These are phyloP conservation scores for Tricholoma hemisulphureum DNA, from an alignment of 768 basidiomycete species.

Conservation along the genomic window DNA sequence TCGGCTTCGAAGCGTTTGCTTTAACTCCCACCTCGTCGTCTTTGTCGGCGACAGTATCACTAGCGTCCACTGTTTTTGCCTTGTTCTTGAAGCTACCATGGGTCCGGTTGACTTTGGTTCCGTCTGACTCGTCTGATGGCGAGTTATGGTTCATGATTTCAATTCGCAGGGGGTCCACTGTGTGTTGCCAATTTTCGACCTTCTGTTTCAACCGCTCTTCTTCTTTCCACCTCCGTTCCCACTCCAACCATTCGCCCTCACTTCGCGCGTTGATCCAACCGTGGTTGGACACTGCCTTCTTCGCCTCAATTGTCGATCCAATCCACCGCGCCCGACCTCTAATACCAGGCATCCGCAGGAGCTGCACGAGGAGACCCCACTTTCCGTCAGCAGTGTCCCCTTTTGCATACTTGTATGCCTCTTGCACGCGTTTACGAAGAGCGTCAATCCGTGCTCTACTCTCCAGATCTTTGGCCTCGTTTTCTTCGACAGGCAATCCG, in stretches of 20 bases:
- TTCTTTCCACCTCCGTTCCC: constrained; percentile 37
- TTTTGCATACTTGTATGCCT: constrained; percentile 34
- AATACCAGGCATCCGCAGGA: constrained; percentile 41
- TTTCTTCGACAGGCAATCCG: constrained; percentile 9
- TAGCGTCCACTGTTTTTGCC: background rate
- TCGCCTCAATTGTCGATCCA: constrained; percentile 21
- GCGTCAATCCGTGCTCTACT: constrained; percentile 23
- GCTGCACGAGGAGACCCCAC: constrained; percentile 43
- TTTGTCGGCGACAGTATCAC: background rate
- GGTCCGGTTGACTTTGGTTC: background rate
- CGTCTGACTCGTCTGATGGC: constrained; percentile 6
- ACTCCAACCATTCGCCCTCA: constrained; percentile 49
- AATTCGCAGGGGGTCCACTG: constrained; percentile 9
- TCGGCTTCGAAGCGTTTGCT: background rate
- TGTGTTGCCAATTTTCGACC: constrained; percentile 27
- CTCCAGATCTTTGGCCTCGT: constrained; percentile 7
- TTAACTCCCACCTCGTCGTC: constrained; percentile 5
- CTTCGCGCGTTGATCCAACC: constrained; percentile 41
- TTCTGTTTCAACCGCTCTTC: constrained; percentile 24
- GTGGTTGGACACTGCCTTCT: constrained; percentile 20
- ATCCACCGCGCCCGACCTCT: constrained; percentile 36
- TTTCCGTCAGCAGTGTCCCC: constrained; percentile 43
- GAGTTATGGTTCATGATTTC: constrained; percentile 9
- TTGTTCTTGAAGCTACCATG: background rate
- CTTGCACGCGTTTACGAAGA: constrained; percentile 32